These are phyloP conservation scores for Pyricularia pennisetigena DNA, from an alignment of 2,329 filamentous ascomycete species.

Conservation along the genomic window DNA sequence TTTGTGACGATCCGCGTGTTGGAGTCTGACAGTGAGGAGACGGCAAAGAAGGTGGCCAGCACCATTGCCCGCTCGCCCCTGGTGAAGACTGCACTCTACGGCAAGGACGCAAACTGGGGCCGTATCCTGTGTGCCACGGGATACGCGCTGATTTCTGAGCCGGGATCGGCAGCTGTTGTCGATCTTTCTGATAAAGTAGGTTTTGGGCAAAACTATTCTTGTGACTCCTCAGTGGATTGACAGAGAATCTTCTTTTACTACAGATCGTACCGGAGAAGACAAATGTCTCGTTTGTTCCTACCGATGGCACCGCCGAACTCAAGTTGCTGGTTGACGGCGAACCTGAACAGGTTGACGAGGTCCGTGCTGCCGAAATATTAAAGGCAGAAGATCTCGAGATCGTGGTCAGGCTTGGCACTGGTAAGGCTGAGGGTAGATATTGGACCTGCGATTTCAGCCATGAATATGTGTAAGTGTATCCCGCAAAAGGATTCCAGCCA, in stretches of 20 bases:
- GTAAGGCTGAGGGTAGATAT: constrained; percentile 58
- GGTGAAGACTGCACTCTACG: constrained; percentile 95
- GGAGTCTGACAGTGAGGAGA: constrained; percentile 58
- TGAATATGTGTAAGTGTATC: constrained; percentile 49
- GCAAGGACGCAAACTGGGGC: constrained; percentile 97
- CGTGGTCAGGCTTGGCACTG: constrained; percentile 61
- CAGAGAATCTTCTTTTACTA: not conserved
- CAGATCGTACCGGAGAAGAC: constrained; percentile 57
- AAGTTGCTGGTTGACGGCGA: constrained; percentile 71
- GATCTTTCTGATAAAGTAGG: constrained; percentile 20
- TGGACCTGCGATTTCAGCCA: constrained; percentile 86
- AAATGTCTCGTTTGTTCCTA: constrained; percentile 68
- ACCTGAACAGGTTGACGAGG: constrained; percentile 70
- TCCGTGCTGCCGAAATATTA: constrained; percentile 65
- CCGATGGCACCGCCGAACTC: constrained; percentile 66
- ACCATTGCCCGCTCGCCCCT: constrained; percentile 86
- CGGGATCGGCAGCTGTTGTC: constrained; percentile 47
- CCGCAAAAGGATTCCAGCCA: not conserved
- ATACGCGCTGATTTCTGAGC: constrained; percentile 58
- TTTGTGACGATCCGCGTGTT: constrained; percentile 88
- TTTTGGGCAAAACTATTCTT: not conserved
- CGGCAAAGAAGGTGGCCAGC: constrained; percentile 70
- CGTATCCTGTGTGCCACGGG: constrained; percentile 92
- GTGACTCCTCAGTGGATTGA: not conserved
- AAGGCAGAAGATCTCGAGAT: constrained; percentile 74